Evolutionary conservation across 352 stramenopile species (phyloP).

Genomic region (Blastocystis sp.): DNA sequence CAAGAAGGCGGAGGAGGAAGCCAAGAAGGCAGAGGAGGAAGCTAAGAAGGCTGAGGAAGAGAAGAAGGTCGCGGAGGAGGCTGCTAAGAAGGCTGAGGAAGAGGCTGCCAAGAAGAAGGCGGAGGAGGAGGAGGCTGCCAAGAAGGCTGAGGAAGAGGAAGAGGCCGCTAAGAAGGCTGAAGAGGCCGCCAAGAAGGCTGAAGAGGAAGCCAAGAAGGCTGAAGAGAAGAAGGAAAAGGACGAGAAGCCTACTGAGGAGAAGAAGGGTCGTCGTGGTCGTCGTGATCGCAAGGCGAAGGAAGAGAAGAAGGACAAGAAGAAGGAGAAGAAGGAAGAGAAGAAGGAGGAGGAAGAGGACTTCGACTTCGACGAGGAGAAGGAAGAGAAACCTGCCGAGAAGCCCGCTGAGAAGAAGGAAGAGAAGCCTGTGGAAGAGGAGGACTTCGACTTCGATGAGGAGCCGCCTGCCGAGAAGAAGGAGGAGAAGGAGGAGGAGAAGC

Average conservation of each 20-base stretch:
- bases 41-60: constrained; percentile 40
- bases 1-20: constrained; percentile 41
- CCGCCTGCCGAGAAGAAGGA: constrained; percentile 31
- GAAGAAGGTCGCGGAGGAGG: neutral
- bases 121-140: neutral
- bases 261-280: constrained; percentile 44
- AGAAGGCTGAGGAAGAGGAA: constrained; percentile 28
- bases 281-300: constrained; percentile 35
- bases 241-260: neutral
- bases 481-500: constrained; percentile 17
- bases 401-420: constrained; percentile 26
- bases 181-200: constrained; percentile 19
- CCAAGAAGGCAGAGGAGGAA: constrained; percentile 15
- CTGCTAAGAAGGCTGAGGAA: constrained; percentile 13
- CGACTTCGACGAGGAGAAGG: constrained; percentile 52
- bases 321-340: constrained; percentile 54
- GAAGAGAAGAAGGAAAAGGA: constrained; percentile 62
- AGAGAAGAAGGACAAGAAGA: constrained; percentile 24
- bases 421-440: constrained; percentile 15
- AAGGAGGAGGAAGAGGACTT: constrained; percentile 44
- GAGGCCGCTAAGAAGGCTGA: constrained; percentile 6
- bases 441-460: constrained; percentile 49
- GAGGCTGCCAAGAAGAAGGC: constrained; percentile 6
- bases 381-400: constrained; percentile 34
- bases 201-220: constrained; percentile 50